Evolutionary conservation across 352 stramenopile species (phyloP), one percentile per base, ranked within the genome.

Genomic region (Pythium pyrilobum): DNA sequence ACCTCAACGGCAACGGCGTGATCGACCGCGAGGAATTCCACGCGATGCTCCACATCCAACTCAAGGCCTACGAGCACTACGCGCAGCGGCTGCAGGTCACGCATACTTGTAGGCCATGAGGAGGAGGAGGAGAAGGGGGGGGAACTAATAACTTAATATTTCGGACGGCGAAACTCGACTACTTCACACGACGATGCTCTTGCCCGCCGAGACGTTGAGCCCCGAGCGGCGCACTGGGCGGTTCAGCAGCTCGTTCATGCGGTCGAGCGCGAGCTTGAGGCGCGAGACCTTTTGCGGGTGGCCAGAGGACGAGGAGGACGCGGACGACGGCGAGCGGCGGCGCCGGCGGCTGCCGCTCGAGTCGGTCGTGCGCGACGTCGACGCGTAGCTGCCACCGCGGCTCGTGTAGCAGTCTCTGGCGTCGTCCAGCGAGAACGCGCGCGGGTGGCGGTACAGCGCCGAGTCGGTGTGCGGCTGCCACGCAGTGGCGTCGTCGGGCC

Each of bases 161-260:
- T n/a, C n/a, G n/a, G n/a, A n/a, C n/a, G n/a, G n/a, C n/a, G n/a
- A n/a, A n/a, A n/a, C 15, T 25, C 24, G 25, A 23, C 13, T 5
- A 43, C 13, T 6, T 52, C 52, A 90, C 23, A 90, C 77, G 49
- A 88, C 73, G 51, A 90, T 90, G 64, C 73, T 87, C 62, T 85
- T 83, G 59, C 62, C 67, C 3, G 71, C 67, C 0, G 69, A 50
- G 51, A 87, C 62, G 62, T 87, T 82, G 42, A 89, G 62, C 23
- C 72, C 77, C 24, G 74, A 77, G 53, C 81, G 80, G n/a, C 80
- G 77, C 40, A 90, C 80, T 7, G 80, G 80, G 5, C 77, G 71
- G 59, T 90, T 87, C 24, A 90, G 69, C 50, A 90, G 64, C 45
- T 87, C 69, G 59, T 84, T 85, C 47, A 89, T 73, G 50, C 77